phyloP scores from a whole-genome alignment of 805 yeast genomes.

The Wickerhamiella sergipiensis region DNA sequence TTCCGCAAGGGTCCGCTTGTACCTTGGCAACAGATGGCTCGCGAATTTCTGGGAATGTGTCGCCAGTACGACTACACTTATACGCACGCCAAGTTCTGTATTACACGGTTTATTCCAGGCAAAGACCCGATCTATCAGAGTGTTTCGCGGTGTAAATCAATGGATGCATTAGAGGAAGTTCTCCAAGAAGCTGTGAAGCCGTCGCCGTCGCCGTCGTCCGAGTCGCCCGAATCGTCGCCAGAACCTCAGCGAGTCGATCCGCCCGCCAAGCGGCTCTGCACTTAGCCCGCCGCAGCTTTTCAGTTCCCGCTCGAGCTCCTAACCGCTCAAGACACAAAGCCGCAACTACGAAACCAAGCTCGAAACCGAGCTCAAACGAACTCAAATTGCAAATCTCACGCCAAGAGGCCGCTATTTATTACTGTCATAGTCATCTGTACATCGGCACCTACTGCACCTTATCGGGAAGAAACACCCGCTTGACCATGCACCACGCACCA shows the following conservation, averaged over 20 bases:
- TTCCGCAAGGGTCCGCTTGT: constrained; percentile 34
- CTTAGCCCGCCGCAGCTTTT: too few relatives aligned
- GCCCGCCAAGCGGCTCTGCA: neutral
- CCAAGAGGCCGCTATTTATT: too few relatives aligned
- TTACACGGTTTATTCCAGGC: constrained; percentile 69
- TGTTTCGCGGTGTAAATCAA: constrained; percentile 42
- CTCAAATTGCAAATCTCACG: too few relatives aligned
- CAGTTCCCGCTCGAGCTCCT: too few relatives aligned
- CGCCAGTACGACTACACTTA: constrained; percentile 43
- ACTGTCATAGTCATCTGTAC: neutral
- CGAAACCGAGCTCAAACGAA: too few relatives aligned
- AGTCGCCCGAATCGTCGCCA: neutral
- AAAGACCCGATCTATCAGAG: constrained; percentile 44
- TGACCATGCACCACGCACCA: constrained; percentile 82
- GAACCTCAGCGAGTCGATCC: neutral
- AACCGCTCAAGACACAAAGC: too few relatives aligned
- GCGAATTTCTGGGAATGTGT: constrained; percentile 45
- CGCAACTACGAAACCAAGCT: too few relatives aligned
- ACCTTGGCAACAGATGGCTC: constrained; percentile 41
- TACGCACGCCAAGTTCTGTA: constrained; percentile 69
- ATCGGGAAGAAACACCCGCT: constrained; percentile 23
- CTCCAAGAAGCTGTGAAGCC: too few relatives aligned
- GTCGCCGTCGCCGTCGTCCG: too few relatives aligned
- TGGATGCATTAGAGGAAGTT: constrained; percentile 22
- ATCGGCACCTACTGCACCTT: neutral